Conservation (phyloP, 768 basidiomycete genomes). For the Termitomyces sp. region DNA sequence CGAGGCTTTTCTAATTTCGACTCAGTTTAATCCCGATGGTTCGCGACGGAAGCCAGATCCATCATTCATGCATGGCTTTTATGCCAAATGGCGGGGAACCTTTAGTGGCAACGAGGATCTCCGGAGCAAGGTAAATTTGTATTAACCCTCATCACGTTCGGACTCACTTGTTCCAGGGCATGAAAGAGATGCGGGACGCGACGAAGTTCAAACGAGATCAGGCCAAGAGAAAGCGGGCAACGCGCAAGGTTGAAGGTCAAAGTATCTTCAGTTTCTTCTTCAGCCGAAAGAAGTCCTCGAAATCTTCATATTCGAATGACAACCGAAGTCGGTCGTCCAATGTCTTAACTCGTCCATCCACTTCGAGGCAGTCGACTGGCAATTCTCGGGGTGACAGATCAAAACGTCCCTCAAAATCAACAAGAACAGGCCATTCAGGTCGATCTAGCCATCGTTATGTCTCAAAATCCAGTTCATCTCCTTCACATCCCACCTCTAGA, state of each 20-base stretch:
- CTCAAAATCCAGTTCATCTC: not conserved
- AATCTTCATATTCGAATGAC: conserved; percentile 9
- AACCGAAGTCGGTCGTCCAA: conserved; percentile 5
- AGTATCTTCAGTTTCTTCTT: conserved; percentile 18
- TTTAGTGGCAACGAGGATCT: conserved; percentile 56
- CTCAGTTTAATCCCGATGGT: conserved; percentile 39
- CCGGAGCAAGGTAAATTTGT: conserved; percentile 38
- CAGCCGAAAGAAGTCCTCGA: conserved; percentile 12
- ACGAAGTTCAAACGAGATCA: conserved; percentile 7
- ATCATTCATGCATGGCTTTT: conserved; percentile 69
- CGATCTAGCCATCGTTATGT: not conserved
- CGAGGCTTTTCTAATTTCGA: not conserved
- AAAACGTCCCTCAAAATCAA: not conserved
- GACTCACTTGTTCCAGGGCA: conserved; percentile 37
- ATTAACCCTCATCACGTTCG: not conserved
- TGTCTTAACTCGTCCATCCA: conserved; percentile 8
- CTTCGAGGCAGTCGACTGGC: conserved; percentile 7
- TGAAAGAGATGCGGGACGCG: conserved; percentile 66
- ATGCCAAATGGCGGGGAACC: conserved; percentile 75
- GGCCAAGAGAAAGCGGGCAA: conserved; percentile 1
- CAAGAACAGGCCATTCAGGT: conserved; percentile 6
- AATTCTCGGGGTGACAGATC: conserved; percentile 3
- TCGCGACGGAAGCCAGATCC: conserved; percentile 42
- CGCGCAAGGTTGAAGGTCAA: conserved; percentile 10
- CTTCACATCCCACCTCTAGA: not conserved